phyloP scores from a whole-genome alignment of 257 asterid genomes.

The Agastache rugosa region DNA sequence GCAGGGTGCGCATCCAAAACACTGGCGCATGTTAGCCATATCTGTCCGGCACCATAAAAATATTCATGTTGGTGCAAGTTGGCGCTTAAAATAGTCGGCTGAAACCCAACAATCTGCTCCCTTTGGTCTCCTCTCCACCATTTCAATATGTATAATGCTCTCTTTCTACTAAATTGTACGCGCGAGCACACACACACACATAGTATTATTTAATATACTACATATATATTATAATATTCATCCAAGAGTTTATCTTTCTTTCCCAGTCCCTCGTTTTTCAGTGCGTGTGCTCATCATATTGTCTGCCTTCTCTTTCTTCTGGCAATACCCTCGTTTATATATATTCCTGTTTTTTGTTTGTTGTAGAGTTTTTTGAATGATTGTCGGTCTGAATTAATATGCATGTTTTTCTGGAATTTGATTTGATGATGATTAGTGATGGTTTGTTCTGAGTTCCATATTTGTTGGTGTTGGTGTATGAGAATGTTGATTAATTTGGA shows the following conservation, averaged over 20 bases:
- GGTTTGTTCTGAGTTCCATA: too few relatives aligned
- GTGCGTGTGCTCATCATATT: neutral
- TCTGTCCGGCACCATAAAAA: neutral
- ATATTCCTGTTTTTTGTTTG: neutral
- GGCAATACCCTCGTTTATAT: neutral
- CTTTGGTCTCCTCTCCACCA: slow-evolving; percentile 28
- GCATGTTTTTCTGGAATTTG: neutral
- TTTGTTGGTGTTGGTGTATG: neutral
- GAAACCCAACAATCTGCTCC: neutral
- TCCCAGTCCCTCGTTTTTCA: neutral
- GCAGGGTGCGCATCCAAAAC: slow-evolving; percentile 27
- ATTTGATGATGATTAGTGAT: neutral
- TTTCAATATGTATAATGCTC: neutral
- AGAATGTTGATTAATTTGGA: slow-evolving; percentile 22
- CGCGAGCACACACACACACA: too few relatives aligned
- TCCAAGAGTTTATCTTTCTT: neutral
- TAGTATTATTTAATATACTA: too few relatives aligned
- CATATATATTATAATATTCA: neutral
- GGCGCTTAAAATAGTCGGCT: slow-evolving; percentile 46
- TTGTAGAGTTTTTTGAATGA: neutral
- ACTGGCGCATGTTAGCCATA: slow-evolving; percentile 37
- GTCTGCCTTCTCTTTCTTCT: neutral
- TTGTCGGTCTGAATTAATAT: neutral
- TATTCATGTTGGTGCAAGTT: slow-evolving; percentile 35
- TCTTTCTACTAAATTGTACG: neutral